Evolutionary conservation across 441 rosid species (phyloP).

Genomic region (Cnidoscolus chayamansa): DNA sequence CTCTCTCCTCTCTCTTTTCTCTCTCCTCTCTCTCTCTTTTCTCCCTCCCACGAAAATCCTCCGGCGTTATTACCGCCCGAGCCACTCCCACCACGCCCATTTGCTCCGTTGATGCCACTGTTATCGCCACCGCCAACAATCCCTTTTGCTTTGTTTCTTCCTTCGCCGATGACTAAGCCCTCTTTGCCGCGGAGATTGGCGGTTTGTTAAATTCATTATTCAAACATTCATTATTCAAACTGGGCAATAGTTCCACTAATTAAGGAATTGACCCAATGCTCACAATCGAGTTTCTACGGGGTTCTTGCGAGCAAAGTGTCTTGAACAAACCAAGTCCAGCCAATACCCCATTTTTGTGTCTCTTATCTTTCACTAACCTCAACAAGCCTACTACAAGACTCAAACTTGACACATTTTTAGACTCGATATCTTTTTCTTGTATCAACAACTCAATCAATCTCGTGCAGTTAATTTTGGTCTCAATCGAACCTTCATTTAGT

Average conservation of each 20-base stretch:
- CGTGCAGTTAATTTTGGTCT: conserved; percentile 74
- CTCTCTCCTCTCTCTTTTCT: no score
- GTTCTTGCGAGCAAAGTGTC: conserved; percentile 49
- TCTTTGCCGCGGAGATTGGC: no score
- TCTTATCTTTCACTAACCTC: conserved; percentile 72
- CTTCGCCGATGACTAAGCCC: no score
- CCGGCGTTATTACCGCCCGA: no score
- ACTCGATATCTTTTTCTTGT: conserved; percentile 53
- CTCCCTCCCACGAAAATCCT: no score
- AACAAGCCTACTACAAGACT: conserved; percentile 74
- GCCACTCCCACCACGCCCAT: no score
- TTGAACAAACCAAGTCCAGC: conserved; percentile 61
- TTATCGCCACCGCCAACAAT: no score
- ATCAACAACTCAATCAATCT: conserved; percentile 55
- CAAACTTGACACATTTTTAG: conserved; percentile 58
- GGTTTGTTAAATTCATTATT: no score
- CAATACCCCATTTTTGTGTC: conserved; percentile 49
- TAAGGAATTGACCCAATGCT: conserved; percentile 71
- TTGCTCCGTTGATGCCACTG: no score
- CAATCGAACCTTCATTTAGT: conserved; percentile 78
- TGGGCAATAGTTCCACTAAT: conserved; percentile 58
- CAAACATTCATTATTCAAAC: conserved; percentile 55
- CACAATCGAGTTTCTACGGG: conserved; percentile 51
- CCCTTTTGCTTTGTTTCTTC: no score
- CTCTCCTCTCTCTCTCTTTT: no score